A percentile compares a stretch with the other conserved stretches of the same genome.
Evolutionary conservation across 108 stramenopile genomes (phyloP).

Genomic region (Poteriospumella lacustris): DNA sequence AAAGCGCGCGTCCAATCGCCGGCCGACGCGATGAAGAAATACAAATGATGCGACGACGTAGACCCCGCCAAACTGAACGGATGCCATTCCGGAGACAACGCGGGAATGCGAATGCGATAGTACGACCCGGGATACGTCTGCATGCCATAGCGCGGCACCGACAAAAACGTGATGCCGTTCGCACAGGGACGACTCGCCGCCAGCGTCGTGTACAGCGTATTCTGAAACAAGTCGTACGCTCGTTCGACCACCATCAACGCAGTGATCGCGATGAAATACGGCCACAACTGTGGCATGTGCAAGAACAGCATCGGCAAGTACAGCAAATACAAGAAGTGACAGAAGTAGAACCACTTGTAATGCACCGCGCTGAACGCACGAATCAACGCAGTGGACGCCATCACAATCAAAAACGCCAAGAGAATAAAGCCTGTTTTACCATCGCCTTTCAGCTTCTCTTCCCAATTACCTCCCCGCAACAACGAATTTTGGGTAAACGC

Average conservation of each 20-base stretch:
- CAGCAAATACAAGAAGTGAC: background rate
- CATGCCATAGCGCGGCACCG: background rate
- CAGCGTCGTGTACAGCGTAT: background rate
- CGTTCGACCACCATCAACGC: background rate
- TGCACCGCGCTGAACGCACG: background rate
- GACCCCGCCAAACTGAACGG: background rate
- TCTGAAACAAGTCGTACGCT: background rate
- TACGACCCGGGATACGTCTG: background rate
- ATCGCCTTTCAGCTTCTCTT: background rate
- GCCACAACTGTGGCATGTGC: background rate
- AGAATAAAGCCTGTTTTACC: conserved; percentile 13
- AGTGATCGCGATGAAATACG: background rate
- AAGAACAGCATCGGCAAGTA: background rate
- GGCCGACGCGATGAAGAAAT: background rate
- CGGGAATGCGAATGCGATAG: conserved; percentile 1
- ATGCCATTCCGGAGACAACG: conserved; percentile 17
- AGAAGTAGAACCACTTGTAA: background rate
- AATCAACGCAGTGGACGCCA: conserved; percentile 8
- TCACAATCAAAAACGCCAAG: background rate
- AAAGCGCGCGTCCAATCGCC: conserved; percentile 11
- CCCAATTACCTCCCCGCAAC: background rate
- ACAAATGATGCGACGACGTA: conserved; percentile 5
- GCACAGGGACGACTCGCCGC: background rate
- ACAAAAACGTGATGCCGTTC: conserved; percentile 14
- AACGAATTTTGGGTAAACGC: background rate